Percentiles rank a stretch among this genome's conserved stretches.
phyloP scores from a whole-genome alignment of 2,329 filamentous ascomycete genomes.

The Sporothrix brunneoviolacea region DNA sequence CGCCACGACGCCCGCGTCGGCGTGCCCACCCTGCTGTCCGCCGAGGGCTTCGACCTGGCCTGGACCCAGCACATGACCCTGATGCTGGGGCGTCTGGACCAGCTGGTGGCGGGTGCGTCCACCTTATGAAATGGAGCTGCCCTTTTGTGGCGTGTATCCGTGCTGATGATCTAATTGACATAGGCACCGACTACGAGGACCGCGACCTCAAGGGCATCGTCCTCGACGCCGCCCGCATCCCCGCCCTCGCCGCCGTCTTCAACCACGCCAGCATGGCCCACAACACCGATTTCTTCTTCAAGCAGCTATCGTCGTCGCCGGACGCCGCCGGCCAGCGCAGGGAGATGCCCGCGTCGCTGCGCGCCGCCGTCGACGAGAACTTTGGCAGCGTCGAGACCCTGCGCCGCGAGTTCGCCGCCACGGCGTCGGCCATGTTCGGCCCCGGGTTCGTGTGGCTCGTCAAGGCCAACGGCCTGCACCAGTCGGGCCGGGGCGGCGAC shows the following conservation, averaged over 20 bases:
- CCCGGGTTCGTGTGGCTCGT: conserved; percentile 97
- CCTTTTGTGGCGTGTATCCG: no score
- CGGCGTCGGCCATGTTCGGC: conserved; percentile 87
- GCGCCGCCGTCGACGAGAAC: conserved; percentile 53
- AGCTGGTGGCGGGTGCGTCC: conserved; percentile 63
- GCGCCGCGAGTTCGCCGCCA: conserved; percentile 69
- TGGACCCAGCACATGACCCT: conserved; percentile 78
- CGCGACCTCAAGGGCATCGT: conserved; percentile 59
- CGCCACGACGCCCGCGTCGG: conserved; percentile 38
- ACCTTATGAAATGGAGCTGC: no score
- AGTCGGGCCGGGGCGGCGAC: conserved; percentile 18
- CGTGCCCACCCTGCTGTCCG: conserved; percentile 52
- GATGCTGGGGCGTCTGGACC: conserved; percentile 70
- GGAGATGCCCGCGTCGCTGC: conserved; percentile 50
- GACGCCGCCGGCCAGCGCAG: background rate
- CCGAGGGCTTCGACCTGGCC: conserved; percentile 63
- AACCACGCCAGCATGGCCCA: conserved; percentile 95
- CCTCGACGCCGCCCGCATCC: conserved; percentile 70
- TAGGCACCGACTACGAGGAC: conserved; percentile 56
- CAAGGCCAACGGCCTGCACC: conserved; percentile 30
- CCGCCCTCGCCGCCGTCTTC: conserved; percentile 72
- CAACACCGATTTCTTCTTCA: conserved; percentile 85
- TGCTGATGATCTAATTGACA: no score
- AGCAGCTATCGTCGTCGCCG: conserved; percentile 35
- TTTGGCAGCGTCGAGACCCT: conserved; percentile 84